These are phyloP conservation scores for Vanderwaltozyma yarrowii DNA, from an alignment of 805 yeast genomes.

Conservation along the genomic window DNA sequence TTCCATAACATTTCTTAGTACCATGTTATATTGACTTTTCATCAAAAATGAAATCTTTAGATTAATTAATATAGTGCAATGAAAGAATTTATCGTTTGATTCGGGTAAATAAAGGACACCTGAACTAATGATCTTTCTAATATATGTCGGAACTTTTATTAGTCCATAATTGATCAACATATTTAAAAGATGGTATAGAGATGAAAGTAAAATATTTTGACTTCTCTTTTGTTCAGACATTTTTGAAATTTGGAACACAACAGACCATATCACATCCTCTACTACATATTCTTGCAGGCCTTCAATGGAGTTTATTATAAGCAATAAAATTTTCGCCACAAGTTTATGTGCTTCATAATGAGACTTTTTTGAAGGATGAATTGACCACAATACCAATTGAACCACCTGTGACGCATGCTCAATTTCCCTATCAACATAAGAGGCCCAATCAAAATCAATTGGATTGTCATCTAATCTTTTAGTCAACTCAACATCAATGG, in stretches of 20 bases:
- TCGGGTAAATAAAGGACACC: conserved; percentile 65
- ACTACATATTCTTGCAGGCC: conserved; percentile 25
- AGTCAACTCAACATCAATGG: conserved; percentile 18
- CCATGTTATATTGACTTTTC: conserved; percentile 46
- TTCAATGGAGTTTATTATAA: conserved; percentile 22
- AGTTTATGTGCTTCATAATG: conserved; percentile 26
- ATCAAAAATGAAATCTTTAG: conserved; percentile 41
- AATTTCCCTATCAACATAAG: conserved; percentile 22
- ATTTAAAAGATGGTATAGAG: conserved; percentile 37
- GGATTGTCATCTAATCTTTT: conserved; percentile 20
- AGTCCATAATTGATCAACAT: conserved; percentile 32
- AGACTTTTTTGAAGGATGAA: conserved; percentile 21
- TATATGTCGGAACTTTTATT: conserved; percentile 46
- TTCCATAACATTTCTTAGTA: conserved; percentile 39
- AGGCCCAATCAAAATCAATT: conserved; percentile 25
- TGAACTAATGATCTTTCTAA: conserved; percentile 73
- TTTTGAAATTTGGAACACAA: conserved; percentile 31
- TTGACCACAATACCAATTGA: conserved; percentile 25
- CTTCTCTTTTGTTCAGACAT: conserved; percentile 21
- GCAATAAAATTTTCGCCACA: conserved; percentile 21
- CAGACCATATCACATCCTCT: conserved; percentile 28
- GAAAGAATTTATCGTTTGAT: conserved; percentile 41
- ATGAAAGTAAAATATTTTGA: conserved; percentile 20
- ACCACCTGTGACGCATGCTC: conserved; percentile 15
- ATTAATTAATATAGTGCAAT: conserved; percentile 45